Base-by-base conservation (phyloP, 305 asterid genomes). In the Andrographis paniculata region DNA sequence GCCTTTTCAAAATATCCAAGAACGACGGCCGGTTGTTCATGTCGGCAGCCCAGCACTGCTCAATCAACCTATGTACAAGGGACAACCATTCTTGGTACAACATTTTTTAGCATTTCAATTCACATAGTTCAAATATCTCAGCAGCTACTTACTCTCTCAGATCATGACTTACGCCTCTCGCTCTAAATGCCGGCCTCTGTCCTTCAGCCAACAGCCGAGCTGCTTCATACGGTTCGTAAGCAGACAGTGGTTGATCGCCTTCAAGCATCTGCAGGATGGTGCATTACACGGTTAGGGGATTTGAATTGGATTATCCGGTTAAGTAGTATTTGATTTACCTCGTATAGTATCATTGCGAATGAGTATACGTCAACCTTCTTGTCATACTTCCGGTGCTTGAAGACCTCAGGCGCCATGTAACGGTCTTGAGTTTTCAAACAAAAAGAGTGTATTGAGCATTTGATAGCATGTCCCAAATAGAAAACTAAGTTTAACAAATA, bases 331-430 rank as follows among this genome's bases (percentile, higher is more conserved):
- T 40, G 53, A 54, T 9, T 48, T 86, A 83, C 98, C 98, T 91
- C 95, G 22, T 74, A 91, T 55, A 91, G 36, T 67, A 91, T 91
- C 96, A 91, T 91, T 4, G 95, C 96, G 50, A 91, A 86, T 44
- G 98, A 91, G 83, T 76, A 91, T 38, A 91, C 98, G 45, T 91
- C 98, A 14, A 91, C 96, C 70, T 86, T 91, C 75, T 86, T 86
- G 58, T 91, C 98, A 76, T 91, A 91, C 65, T 78, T 86, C 58
- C 85, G 69, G 72, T 86, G 96, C 78, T 71, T 91, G 87, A 91
- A 91, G 49, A 91, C 96, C 72, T 91, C 98, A 42, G 98, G 98
- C 30, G 98, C 99, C 99, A 91, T 91, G 58, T 91, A 91, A 39
- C 99, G 89, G 57, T 91, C 99, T 91, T 45, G 61, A 59, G 47